Evolutionary conservation across 768 basidiomycete species (phyloP).

Genomic region (Tylopilus felleus): DNA sequence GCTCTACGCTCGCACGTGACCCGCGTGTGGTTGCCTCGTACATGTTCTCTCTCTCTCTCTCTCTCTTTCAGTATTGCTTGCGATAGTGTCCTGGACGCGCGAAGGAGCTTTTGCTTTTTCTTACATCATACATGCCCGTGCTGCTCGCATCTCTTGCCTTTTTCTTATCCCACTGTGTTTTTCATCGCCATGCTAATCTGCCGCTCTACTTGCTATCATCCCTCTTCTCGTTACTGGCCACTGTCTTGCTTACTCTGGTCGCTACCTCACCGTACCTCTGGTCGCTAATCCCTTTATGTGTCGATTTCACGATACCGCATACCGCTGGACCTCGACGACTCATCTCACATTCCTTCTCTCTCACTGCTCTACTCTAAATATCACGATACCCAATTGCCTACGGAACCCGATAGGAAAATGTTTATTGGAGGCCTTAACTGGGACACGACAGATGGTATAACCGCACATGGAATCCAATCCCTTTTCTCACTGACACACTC

Average conservation of each 20-base stretch:
- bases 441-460: constrained; percentile 87
- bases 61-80: constrained; percentile 11
- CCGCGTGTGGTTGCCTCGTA: constrained; percentile 8
- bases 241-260: constrained; percentile 31
- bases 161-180: constrained; percentile 20
- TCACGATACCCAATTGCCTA: constrained; percentile 29
- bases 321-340: constrained; percentile 34
- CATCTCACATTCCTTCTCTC: constrained; percentile 25
- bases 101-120: constrained; percentile 11
- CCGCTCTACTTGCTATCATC: constrained; percentile 20
- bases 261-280: constrained; percentile 35
- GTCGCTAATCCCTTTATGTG: constrained; percentile 33
- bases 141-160: constrained; percentile 10
- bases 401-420: constrained; percentile 66
- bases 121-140: constrained; percentile 18
- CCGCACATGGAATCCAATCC: constrained; percentile 23
- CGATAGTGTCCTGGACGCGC: constrained; percentile 28
- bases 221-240: constrained; percentile 26
- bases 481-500: constrained; percentile 25
- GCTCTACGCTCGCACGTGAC: constrained; percentile 6
- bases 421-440: constrained; percentile 90
- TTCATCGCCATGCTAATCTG: constrained; percentile 29
- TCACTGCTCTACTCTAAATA: constrained; percentile 27
- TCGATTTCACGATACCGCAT: constrained; percentile 35
- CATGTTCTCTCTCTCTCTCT: constrained; percentile 6